These are phyloP conservation scores for Amanita inopinata DNA, from an alignment of 768 basidiomycete species.

Conservation along the genomic window DNA sequence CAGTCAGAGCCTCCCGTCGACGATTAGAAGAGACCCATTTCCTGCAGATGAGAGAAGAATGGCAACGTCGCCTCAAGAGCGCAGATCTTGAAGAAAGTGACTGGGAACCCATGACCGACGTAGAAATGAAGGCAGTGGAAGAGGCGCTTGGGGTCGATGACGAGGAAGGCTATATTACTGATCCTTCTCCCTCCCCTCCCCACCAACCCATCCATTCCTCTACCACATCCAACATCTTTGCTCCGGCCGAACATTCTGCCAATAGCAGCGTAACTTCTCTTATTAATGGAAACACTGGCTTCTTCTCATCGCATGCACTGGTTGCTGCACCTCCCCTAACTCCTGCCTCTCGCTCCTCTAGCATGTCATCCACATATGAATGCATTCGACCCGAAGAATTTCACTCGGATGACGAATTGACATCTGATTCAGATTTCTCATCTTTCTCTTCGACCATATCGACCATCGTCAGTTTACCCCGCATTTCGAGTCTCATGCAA, in stretches of 20 bases:
- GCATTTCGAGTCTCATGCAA: not conserved
- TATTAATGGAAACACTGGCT: not conserved
- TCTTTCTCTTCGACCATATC: constrained; percentile 9
- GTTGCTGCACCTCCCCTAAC: constrained; percentile 2
- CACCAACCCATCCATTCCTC: constrained; percentile 9
- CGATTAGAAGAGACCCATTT: constrained; percentile 24
- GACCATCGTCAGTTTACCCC: constrained; percentile 2
- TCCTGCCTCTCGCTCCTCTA: constrained; percentile 1
- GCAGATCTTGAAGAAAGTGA: constrained; percentile 29
- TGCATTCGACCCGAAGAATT: constrained; percentile 9
- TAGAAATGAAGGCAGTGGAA: constrained; percentile 26
- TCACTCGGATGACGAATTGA: constrained; percentile 7
- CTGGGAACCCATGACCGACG: constrained; percentile 33
- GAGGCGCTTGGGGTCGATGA: constrained; percentile 29
- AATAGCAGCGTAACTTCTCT: constrained; percentile 2
- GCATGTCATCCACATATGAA: constrained; percentile 7
- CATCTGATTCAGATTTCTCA: constrained; percentile 7
- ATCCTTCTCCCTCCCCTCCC: constrained; percentile 10
- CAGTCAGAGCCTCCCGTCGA: constrained; percentile 17
- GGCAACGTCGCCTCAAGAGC: constrained; percentile 26
- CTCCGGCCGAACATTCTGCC: not conserved
- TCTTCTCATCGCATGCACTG: not conserved
- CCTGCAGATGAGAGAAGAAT: constrained; percentile 26
- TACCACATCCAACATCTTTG: constrained; percentile 7
- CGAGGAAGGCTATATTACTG: constrained; percentile 18